Evolutionary conservation across 2,329 filamentous ascomycete species (phyloP).

Genomic region (Neospermospora avenae): DNA sequence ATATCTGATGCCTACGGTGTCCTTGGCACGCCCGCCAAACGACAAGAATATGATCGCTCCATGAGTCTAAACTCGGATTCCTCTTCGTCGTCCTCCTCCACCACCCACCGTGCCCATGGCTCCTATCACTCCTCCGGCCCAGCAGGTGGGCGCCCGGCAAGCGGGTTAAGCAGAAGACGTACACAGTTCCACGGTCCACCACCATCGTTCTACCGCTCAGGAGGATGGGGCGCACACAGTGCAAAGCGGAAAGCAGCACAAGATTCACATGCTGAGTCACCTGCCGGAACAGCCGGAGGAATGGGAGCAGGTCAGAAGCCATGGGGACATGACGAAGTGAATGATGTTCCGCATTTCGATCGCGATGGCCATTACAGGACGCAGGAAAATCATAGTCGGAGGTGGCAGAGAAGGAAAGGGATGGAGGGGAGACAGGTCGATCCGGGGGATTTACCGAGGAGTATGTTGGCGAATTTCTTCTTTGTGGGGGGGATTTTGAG

Average conservation of each 20-base stretch:
- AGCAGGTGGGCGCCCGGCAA: conserved; percentile 73
- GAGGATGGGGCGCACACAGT: conserved; percentile 68
- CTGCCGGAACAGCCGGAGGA: conserved; percentile 42
- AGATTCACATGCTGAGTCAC: conserved; percentile 22
- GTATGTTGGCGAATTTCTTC: conserved; percentile 41
- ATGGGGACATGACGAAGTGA: conserved; percentile 40
- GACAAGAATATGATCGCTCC: conserved; percentile 77
- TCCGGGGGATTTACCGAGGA: conserved; percentile 16
- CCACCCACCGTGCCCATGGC: conserved; percentile 37
- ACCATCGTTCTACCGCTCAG: conserved; percentile 80
- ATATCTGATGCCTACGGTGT: conserved; percentile 81
- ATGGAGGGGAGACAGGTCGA: conserved; percentile 31
- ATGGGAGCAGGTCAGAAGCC: conserved; percentile 58
- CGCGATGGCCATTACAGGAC: conserved; percentile 68
- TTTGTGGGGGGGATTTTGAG: conserved; percentile 36
- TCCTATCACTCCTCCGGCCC: conserved; percentile 58
- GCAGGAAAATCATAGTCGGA: conserved; percentile 47
- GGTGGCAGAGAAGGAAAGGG: conserved; percentile 29
- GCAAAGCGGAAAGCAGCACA: conserved; percentile 57
- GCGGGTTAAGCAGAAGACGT: conserved; percentile 73
- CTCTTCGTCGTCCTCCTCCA: conserved; percentile 19
- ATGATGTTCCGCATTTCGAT: conserved; percentile 76
- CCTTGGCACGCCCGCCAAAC: conserved; percentile 70
- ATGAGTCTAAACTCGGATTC: conserved; percentile 42
- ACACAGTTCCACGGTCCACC: conserved; percentile 80